Evolutionary conservation across 2,329 filamentous ascomycete species (phyloP), one percentile per base, ranked within the genome.

Genomic region (Aspergillus amoenus): DNA sequence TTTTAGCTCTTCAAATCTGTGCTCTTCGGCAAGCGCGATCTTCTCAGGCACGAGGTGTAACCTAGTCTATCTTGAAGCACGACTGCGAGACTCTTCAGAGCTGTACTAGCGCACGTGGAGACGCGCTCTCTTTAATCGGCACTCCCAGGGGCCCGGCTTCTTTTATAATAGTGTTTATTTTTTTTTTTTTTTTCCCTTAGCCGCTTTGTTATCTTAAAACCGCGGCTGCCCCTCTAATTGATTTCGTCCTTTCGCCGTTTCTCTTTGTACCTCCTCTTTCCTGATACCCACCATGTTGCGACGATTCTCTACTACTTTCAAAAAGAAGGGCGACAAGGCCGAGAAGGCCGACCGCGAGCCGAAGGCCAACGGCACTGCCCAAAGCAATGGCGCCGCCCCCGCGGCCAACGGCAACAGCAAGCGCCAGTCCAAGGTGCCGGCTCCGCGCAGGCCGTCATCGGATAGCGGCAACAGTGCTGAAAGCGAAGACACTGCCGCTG

Each of bases 281-380:
- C 18, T 37, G n/a, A 57, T 49, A 59, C 55, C 68, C 62, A 72
- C 65, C 45, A 76, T 76, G 72, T 70, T 77, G 61, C 73, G 73
- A 55, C 70, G 72, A 62, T 65, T 76, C 55, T 77, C 75, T 39
- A 70, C 73, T 9, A 70, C 66, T 7, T 76, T 77, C 62, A 76
- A 70, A 60, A 73, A 69, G 64, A 75, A 74, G 65, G 68, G 66
- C 17, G 72, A 53, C 9, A 53, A 53, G 43, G 11, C 27, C 34
- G 51, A 53, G 6, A 75, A 74, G 65, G 67, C 67, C 22, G 72
- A 74, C 8, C 61, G 66, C 37, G 73, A 73, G 57, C 39, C 67
- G 37, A 71, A 69, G 53, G 70, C 73, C 54, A 69, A 64, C 60
- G 66, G 65, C 37, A 46, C 27, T 30, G 3, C 60, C n/a, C 58